Conservation (phyloP, 495 filamentous ascomycete species). For the Penicillium atrosanguineum region DNA sequence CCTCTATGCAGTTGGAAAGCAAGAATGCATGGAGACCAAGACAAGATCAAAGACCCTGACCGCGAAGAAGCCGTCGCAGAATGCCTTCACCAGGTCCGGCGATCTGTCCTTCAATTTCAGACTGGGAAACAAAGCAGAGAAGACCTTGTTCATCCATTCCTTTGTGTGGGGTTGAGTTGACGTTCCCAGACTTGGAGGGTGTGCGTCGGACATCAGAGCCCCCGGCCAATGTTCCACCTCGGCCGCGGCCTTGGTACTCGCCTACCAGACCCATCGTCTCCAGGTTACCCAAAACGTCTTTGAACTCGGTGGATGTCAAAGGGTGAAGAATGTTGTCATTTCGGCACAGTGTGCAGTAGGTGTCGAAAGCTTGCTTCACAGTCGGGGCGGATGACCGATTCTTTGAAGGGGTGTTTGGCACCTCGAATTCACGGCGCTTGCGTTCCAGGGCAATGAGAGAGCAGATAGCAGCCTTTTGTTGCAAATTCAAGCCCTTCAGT, state of each 20-base stretch:
- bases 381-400: constrained; percentile 59
- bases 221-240: constrained; percentile 55
- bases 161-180: constrained; percentile 41
- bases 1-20: not conserved
- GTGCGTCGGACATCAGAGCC: constrained; percentile 50
- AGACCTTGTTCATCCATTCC: constrained; percentile 66
- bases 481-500: constrained; percentile 82
- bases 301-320: constrained; percentile 83
- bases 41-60: constrained; percentile 34
- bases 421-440: constrained; percentile 35
- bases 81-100: constrained; percentile 63
- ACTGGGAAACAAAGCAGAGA: constrained; percentile 73
- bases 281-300: constrained; percentile 85
- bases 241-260: constrained; percentile 69
- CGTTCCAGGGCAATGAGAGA: constrained; percentile 79
- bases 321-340: constrained; percentile 82
- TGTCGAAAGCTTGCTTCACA: constrained; percentile 72
- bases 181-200: constrained; percentile 56
- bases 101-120: constrained; percentile 69
- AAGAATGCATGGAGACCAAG: not conserved
- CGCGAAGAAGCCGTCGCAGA: constrained; percentile 42
- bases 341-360: constrained; percentile 77
- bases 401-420: constrained; percentile 58
- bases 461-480: constrained; percentile 95
- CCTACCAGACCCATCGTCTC: constrained; percentile 80